Conservation (phyloP, 768 basidiomycete genomes). For the Zangia roseola region DNA sequence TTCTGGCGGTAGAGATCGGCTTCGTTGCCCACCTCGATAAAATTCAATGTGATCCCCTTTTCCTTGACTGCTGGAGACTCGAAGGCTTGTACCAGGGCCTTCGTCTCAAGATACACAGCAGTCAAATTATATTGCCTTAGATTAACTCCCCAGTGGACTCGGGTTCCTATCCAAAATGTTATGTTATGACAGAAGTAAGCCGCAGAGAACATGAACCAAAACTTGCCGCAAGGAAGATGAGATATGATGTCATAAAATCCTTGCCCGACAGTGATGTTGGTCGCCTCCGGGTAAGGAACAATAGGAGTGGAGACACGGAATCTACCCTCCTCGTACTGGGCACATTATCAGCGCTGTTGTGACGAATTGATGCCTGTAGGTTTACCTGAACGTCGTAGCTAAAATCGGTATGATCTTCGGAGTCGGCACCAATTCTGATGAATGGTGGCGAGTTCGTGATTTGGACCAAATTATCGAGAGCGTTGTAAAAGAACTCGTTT, state of each 20-base stretch:
- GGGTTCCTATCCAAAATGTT: constrained; percentile 44
- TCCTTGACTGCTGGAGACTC: constrained; percentile 35
- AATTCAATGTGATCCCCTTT: constrained; percentile 49
- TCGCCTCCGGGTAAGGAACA: constrained; percentile 68
- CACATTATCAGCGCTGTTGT: neutral
- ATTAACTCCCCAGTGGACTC: constrained; percentile 68
- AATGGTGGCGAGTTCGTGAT: constrained; percentile 53
- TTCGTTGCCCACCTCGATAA: constrained; percentile 65
- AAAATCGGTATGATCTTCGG: constrained; percentile 58
- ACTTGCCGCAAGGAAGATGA: constrained; percentile 49
- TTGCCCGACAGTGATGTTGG: constrained; percentile 56
- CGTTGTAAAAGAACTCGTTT: constrained; percentile 62
- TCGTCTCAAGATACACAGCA: constrained; percentile 45
- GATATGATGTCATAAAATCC: constrained; percentile 52
- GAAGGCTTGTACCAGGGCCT: constrained; percentile 50
- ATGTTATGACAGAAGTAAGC: neutral
- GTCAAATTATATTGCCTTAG: constrained; percentile 54
- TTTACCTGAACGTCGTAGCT: constrained; percentile 45
- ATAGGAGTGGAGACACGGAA: constrained; percentile 50
- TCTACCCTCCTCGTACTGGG: constrained; percentile 43
- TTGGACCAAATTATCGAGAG: constrained; percentile 52
- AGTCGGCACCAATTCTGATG: constrained; percentile 60
- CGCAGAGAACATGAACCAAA: neutral
- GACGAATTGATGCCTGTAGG: neutral
- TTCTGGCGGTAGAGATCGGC: constrained; percentile 53